Percentiles rank a stretch among this genome's conserved stretches.
Evolutionary conservation across 371 early-diverging fungal species (phyloP).

Genomic region (Basidiobolus heterosporus): DNA sequence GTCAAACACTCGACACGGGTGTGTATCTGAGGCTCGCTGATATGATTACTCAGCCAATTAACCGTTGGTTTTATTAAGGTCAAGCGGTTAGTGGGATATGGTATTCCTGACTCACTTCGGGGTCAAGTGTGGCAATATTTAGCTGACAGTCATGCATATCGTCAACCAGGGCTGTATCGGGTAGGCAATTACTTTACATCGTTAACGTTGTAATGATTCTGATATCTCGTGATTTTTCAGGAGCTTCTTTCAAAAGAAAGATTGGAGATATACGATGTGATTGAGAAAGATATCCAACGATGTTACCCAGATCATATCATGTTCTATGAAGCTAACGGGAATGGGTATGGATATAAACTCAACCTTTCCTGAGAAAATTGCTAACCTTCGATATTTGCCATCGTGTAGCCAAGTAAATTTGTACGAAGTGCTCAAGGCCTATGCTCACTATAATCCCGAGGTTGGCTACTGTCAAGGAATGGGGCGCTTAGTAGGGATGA

Average conservation of each 20-base stretch:
- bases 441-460: constrained; percentile 72
- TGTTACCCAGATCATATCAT: constrained; percentile 75
- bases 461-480: constrained; percentile 95
- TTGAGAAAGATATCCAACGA: constrained; percentile 74
- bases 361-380: background rate
- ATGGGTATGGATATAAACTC: constrained; percentile 25
- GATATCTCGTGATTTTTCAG: constrained; percentile 4
- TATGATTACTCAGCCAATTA: background rate
- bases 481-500: constrained; percentile 79
- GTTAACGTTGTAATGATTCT: constrained; percentile 8
- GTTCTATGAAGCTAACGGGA: constrained; percentile 45
- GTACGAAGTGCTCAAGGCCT: constrained; percentile 58
- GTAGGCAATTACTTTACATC: constrained; percentile 10
- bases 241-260: constrained; percentile 12
- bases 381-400: too few relatives aligned
- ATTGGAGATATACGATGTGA: constrained; percentile 53
- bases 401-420: constrained; percentile 34
- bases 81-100: constrained; percentile 50
- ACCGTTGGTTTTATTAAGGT: constrained; percentile 30
- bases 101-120: constrained; percentile 57
- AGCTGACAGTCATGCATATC: constrained; percentile 27
- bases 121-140: constrained; percentile 56
- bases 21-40: background rate
- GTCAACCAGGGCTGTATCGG: constrained; percentile 25
- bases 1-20: background rate